Base-by-base conservation (phyloP, 2,329 filamentous ascomycete genomes). In the Gremmenia infestans region DNA sequence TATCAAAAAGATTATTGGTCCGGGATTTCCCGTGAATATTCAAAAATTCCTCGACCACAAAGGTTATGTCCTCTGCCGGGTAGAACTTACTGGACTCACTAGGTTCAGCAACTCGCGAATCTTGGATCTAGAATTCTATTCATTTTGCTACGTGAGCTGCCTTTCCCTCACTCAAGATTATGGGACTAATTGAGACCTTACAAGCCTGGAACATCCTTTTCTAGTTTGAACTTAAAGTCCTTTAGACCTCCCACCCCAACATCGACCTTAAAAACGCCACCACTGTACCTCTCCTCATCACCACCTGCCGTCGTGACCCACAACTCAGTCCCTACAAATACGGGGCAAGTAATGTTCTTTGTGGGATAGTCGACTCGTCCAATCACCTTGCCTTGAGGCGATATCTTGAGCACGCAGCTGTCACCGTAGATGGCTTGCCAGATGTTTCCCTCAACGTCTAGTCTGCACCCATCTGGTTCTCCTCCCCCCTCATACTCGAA, bases 351-450 rank as follows among this genome's bases (percentile, higher is more conserved):
- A 61, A 90, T 82, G 72, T 90, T 88, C 59, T 80, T 79, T 12
- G 91, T 95, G 4, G 91, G 91, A 61, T 95, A 75, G 54, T 76
- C 78, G 60, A 97, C 78, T 73, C 91, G 82, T 6, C 89, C 91
- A 5, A 92, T 77, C 32, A 96, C 73, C 65, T 85, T 75, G 2
- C 90, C 91, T 50, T 80, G 72, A 48, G 81, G 83, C 4, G 54
- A 63, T 67, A 96, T 86, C 70, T 88, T 83, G 62, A 96, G 74
- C 23, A 96, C 89, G 58, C 83, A 81, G 57, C 81, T 77, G 60
- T 87, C 88, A 53, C 91, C 91, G 68, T 90, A 94, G n/a, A 94
- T 78, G 7, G 90, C 89, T 59, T 88, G 86, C 92, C 93, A 97
- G 66, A 96, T 79, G 74, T 88, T 87, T n/a, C 91, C 91, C 53